Base-by-base conservation (phyloP, 1,139 yeast genomes). In the Yamadazyma conglobata region DNA sequence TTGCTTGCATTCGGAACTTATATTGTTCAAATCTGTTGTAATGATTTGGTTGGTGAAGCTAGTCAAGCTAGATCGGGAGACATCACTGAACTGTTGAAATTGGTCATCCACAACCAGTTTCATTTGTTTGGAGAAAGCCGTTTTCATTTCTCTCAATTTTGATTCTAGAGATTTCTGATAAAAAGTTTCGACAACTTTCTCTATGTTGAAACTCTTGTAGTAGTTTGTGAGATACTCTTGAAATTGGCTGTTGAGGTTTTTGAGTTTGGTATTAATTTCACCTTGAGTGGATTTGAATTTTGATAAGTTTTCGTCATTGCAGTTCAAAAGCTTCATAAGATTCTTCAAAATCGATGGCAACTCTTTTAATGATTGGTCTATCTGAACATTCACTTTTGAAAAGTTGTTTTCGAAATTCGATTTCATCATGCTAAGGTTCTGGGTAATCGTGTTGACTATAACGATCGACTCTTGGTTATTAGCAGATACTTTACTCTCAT, bases 191-290 rank as follows among this genome's bases (percentile, higher is more conserved):
- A 43, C 30, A 16, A 38, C 18, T 9, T 34, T 30, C n/a, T 34
- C 19, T 11, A 34, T 19, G 19, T 42, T 36, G 12, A 33, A 6
- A n/a, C 31, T 17, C 15, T 32, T 37, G 19, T 45, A 40, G 28
- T 46, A 46, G 15, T 40, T 42, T 9, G 33, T 38, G 12, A 48
- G 31, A 25, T 38, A 46, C 4, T 41, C 42, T 24, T 47, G 38
- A 17, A 48, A 41, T 20, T 42, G 43, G 17, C 37, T 34, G 25
- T 48, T 45, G 5, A 48, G 31, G 4, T 29, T 31, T 21, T 35
- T 40, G 24, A 48, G 35, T 15, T 36, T 35, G 13, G 30, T 30
- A n/a, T 42, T 29, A 11, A 36, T 28, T 8, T 39, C 40, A 18
- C 37, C 33, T 17, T 44, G 47, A 10, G 28, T 28, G 11, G 24